These are phyloP conservation scores for Cryptosporidium bovis DNA, from an alignment of 169 alveolate species.

Conservation along the genomic window DNA sequence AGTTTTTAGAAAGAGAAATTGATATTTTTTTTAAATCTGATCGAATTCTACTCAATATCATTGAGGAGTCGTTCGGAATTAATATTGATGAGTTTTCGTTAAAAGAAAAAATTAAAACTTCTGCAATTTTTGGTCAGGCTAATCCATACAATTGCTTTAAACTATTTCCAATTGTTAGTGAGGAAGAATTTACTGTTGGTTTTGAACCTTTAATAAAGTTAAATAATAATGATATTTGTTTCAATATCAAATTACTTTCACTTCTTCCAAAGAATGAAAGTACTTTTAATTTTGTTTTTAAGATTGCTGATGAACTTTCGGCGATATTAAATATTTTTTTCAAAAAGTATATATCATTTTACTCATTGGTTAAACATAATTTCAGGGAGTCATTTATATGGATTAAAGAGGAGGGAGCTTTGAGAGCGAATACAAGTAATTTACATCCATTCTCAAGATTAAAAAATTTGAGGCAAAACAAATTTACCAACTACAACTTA, in stretches of 20 bases:
- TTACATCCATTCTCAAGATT: slow-evolving; percentile 62
- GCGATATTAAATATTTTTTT: background rate
- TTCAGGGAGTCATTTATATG: slow-evolving; percentile 19
- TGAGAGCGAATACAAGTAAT: background rate
- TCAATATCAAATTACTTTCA: slow-evolving; percentile 24
- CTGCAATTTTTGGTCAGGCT: slow-evolving; percentile 68
- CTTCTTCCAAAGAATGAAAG: slow-evolving; percentile 19
- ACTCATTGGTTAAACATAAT: slow-evolving; percentile 2
- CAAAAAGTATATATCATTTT: background rate
- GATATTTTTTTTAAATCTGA: slow-evolving; percentile 18
- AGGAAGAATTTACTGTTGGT: background rate
- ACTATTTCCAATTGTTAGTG: slow-evolving; percentile 11
- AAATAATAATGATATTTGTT: slow-evolving; percentile 2
- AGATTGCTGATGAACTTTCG: slow-evolving; percentile 21
- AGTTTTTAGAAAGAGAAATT: slow-evolving; percentile 22
- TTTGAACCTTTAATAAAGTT: background rate
- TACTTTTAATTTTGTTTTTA: slow-evolving; percentile 12
- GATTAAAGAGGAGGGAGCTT: slow-evolving; percentile 42
- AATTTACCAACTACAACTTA: background rate
- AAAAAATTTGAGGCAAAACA: background rate
- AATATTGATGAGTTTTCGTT: background rate
- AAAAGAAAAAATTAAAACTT: background rate
- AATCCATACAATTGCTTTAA: slow-evolving; percentile 15
- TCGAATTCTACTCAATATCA: slow-evolving; percentile 2
- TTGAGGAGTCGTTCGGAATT: slow-evolving; percentile 54